phyloP scores from a whole-genome alignment of 225 moss, liverwort and hornwort genomes.

The Bryum argenteum region DNA sequence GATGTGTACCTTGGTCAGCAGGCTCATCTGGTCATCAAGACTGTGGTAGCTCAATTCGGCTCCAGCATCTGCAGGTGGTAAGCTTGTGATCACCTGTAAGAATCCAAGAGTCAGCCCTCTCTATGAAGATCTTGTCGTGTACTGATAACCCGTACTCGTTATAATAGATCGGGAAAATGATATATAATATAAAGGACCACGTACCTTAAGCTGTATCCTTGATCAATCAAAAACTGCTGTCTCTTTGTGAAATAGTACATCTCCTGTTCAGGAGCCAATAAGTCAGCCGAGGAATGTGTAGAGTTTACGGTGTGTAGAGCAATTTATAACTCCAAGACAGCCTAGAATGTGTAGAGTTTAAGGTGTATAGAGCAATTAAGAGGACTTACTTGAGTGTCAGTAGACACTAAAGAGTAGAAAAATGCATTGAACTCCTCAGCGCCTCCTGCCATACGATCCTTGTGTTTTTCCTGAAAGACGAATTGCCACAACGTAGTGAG shows the following conservation, averaged over 20 bases:
- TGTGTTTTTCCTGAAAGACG: slow-evolving; percentile 69
- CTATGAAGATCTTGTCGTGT: no score
- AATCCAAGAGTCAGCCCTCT: slow-evolving; percentile 7
- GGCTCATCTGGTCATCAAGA: slow-evolving; percentile 81
- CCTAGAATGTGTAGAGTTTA: no score
- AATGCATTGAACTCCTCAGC: slow-evolving; percentile 96
- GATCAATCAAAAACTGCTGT: slow-evolving; percentile 95
- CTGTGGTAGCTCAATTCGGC: slow-evolving; percentile 75
- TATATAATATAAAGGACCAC: background rate
- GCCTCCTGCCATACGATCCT: slow-evolving; percentile 92
- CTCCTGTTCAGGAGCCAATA: slow-evolving; percentile 74
- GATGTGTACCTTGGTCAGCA: slow-evolving; percentile 79
- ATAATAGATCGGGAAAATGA: background rate
- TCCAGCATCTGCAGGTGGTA: slow-evolving; percentile 80
- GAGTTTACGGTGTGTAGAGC: background rate
- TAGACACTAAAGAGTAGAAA: slow-evolving; percentile 95
- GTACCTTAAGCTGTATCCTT: slow-evolving; percentile 96
- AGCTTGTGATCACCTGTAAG: slow-evolving; percentile 91
- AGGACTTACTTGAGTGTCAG: slow-evolving; percentile 79
- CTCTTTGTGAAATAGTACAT: slow-evolving; percentile 92
- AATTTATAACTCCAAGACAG: no score
- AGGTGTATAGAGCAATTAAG: no score
- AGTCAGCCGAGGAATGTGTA: background rate
- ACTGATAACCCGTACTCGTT: background rate
- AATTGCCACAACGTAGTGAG: background rate